A percentile compares a stretch with the other conserved stretches of the same genome.
These are phyloP conservation scores for Pascua sp. DNA, from an alignment of 1,284 basidiomycete species.

Conservation along the genomic window DNA sequence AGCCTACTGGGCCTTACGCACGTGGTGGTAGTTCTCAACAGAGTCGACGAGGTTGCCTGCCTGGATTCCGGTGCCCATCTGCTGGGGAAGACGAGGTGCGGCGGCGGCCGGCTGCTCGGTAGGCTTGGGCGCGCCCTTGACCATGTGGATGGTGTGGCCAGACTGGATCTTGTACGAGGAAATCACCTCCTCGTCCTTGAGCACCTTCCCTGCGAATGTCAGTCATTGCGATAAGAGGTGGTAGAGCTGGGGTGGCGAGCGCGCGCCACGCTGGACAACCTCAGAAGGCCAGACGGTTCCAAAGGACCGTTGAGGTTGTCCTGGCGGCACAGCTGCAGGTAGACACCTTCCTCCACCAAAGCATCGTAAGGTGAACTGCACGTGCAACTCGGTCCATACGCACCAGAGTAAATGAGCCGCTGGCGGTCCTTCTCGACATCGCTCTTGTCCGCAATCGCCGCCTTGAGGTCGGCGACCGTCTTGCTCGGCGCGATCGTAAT, in stretches of 20 bases:
- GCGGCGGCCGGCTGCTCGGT: constrained; percentile 38
- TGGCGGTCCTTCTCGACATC: constrained; percentile 81
- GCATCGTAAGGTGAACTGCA: not conserved
- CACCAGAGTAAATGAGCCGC: constrained; percentile 81
- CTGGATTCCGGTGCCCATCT: constrained; percentile 80
- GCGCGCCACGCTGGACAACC: not conserved
- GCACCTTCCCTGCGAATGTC: constrained; percentile 43
- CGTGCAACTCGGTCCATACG: not conserved
- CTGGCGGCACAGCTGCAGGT: not conserved
- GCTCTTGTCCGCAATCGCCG: constrained; percentile 73
- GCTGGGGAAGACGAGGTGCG: constrained; percentile 58
- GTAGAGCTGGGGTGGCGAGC: not conserved
- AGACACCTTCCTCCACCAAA: not conserved
- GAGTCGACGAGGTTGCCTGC: constrained; percentile 57
- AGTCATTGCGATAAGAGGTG: not conserved
- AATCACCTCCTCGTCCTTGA: constrained; percentile 75
- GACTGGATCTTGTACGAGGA: constrained; percentile 74
- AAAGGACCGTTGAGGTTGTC: constrained; percentile 4
- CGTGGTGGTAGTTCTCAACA: constrained; percentile 46
- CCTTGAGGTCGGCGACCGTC: constrained; percentile 78
- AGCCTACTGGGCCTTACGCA: constrained; percentile 13
- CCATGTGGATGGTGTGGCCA: constrained; percentile 86
- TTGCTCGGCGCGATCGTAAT: constrained; percentile 67
- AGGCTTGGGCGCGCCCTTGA: constrained; percentile 72
- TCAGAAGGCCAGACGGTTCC: not conserved